Percentiles rank a stretch among this genome's conserved stretches.
These are phyloP conservation scores for Bolboschoenoplectus hybrid DNA, from an alignment of 202 grass and related monocot genomes.

Conservation along the genomic window DNA sequence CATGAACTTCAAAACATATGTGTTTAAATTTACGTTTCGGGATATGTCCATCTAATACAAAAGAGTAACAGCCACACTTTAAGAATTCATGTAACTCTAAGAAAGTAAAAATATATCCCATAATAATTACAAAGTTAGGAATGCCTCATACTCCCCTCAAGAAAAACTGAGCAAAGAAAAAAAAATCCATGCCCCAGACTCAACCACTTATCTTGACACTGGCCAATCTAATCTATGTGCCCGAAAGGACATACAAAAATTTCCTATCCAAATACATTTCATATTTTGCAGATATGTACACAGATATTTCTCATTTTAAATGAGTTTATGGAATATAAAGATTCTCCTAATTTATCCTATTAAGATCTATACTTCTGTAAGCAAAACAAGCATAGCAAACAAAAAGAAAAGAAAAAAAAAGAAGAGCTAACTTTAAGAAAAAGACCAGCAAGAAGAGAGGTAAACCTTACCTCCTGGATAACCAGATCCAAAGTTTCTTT, in stretches of 20 bases:
- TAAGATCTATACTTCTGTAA: neutral
- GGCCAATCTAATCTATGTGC: neutral
- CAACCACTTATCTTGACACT: neutral
- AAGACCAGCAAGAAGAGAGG: neutral
- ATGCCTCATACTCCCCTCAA: neutral
- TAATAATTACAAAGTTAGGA: neutral
- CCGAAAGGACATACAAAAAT: neutral
- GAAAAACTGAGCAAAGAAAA: neutral
- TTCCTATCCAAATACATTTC: neutral
- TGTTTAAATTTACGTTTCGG: neutral
- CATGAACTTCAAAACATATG: neutral
- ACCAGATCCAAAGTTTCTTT: conserved; percentile 85
- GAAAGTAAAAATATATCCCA: neutral
- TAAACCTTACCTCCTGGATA: conserved; percentile 75
- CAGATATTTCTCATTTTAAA: neutral
- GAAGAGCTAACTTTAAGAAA: neutral
- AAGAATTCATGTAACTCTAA: neutral
- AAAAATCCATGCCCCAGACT: neutral
- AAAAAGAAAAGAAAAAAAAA: neutral
- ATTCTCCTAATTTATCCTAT: neutral
- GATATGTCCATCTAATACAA: neutral
- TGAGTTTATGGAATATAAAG: neutral
- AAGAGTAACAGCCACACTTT: neutral
- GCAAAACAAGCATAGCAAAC: neutral
- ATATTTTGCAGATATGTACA: neutral